These are phyloP conservation scores for Senecio squalidus DNA, from an alignment of 140 eudicot genomes.

Conservation along the genomic window DNA sequence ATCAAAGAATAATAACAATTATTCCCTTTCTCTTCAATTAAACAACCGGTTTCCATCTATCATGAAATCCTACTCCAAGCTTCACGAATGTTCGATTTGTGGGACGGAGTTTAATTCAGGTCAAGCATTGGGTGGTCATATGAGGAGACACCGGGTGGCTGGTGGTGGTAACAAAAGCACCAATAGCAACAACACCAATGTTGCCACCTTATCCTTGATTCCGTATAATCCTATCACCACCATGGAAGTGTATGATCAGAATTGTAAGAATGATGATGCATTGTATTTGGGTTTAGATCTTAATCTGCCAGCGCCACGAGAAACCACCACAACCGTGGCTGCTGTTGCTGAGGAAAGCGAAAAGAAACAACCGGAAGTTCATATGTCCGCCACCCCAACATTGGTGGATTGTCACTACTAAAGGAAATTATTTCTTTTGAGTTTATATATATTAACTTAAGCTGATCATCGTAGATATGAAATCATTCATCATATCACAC, in stretches of 20 bases:
- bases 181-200: neutral
- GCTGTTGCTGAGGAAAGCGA: conserved; percentile 21
- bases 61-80: conserved; percentile 31
- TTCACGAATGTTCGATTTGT: conserved; percentile 80
- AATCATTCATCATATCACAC: too few relatives aligned
- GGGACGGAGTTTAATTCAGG: conserved; percentile 86
- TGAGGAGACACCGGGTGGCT: conserved; percentile 81
- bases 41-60: conserved; percentile 16
- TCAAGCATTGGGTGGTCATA: conserved; percentile 93
- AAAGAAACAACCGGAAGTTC: conserved; percentile 32
- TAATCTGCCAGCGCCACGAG: conserved; percentile 78
- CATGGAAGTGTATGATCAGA: conserved; percentile 9
- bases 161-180: conserved; percentile 7
- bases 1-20: conserved; percentile 7
- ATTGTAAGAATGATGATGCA: conserved; percentile 9
- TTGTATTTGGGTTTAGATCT: conserved; percentile 50
- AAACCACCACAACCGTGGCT: conserved; percentile 5
- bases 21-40: conserved; percentile 42
- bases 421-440: too few relatives aligned
- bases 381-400: conserved; percentile 44
- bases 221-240: conserved; percentile 19
- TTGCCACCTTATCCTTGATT: conserved; percentile 31
- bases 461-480: too few relatives aligned
- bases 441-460: too few relatives aligned
- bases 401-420: conserved; percentile 74